A percentile compares a stretch with the other conserved stretches of the same genome.
These are phyloP conservation scores for Suillus plorans DNA, from an alignment of 768 basidiomycete species.

Conservation along the genomic window DNA sequence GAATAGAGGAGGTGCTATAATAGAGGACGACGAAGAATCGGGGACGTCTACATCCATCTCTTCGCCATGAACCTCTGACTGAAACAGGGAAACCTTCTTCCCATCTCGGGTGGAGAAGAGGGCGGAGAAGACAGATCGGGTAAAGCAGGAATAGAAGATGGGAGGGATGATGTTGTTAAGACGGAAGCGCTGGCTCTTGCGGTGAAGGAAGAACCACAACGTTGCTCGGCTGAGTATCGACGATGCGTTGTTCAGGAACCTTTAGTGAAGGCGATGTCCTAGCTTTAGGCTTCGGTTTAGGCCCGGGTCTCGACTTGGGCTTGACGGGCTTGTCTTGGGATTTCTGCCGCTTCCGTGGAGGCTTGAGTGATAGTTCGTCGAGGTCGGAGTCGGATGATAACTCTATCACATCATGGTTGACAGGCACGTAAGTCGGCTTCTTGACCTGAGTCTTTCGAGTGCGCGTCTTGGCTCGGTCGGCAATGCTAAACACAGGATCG, in stretches of 20 bases:
- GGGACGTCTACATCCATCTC: conserved; percentile 15
- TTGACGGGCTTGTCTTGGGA: too few species aligned
- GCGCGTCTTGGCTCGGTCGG: conserved; percentile 60
- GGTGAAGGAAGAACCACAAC: conserved; percentile 30
- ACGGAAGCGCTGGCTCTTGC: conserved; percentile 21
- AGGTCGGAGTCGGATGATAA: too few species aligned
- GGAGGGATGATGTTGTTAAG: conserved; percentile 30
- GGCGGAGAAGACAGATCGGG: conserved; percentile 22
- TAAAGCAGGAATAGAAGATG: conserved; percentile 20
- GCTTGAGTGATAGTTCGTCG: too few species aligned
- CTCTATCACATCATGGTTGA: not conserved
- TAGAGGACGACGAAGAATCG: not conserved
- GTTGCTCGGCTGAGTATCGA: conserved; percentile 18
- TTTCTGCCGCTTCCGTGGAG: too few species aligned
- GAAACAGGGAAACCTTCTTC: conserved; percentile 17
- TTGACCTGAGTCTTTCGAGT: conserved; percentile 35
- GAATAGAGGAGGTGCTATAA: too few species aligned
- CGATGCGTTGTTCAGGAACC: conserved; percentile 1
- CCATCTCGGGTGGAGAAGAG: conserved; percentile 25
- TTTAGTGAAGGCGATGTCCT: conserved; percentile 8
- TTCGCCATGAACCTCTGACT: conserved; percentile 14
- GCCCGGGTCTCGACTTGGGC: conserved; percentile 21
- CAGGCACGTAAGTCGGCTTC: conserved; percentile 5
- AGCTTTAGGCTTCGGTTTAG: conserved; percentile 24
- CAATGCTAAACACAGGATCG: conserved; percentile 39